These are phyloP conservation scores for Suillus discolor DNA, from an alignment of 768 basidiomycete genomes.

Conservation along the genomic window DNA sequence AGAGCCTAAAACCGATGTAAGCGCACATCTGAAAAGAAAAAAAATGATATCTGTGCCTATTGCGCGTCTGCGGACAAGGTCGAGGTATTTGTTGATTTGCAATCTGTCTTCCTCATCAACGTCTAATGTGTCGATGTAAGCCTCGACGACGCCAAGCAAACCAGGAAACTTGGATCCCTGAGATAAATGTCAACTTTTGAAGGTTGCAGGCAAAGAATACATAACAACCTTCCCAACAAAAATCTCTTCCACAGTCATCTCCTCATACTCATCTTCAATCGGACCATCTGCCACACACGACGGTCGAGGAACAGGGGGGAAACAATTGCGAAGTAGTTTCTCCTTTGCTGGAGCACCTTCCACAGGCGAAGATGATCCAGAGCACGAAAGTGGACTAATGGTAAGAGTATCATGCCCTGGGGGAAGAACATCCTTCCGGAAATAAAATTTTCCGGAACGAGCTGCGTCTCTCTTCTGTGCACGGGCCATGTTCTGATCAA, in stretches of 20 bases:
- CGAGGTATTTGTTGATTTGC: constrained; percentile 76
- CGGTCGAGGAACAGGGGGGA: constrained; percentile 53
- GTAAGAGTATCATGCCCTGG: constrained; percentile 39
- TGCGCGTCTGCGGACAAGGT: constrained; percentile 76
- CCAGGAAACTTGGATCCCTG: constrained; percentile 76
- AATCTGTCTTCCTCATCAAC: constrained; percentile 58
- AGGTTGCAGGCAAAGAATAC: constrained; percentile 4
- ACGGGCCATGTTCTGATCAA: constrained; percentile 94
- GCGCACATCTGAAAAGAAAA: constrained; percentile 9
- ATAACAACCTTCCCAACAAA: constrained; percentile 84
- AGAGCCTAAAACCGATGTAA: constrained; percentile 50
- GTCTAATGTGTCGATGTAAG: constrained; percentile 87
- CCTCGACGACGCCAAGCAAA: constrained; percentile 75
- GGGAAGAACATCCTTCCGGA: constrained; percentile 84
- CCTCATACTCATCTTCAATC: constrained; percentile 84
- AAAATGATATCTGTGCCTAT: constrained; percentile 56
- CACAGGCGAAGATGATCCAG: constrained; percentile 40
- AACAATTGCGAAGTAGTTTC: constrained; percentile 73
- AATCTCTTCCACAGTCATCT: constrained; percentile 91
- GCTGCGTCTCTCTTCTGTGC: constrained; percentile 87
- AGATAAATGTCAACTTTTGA: constrained; percentile 11
- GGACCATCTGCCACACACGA: constrained; percentile 51
- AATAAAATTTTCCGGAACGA: constrained; percentile 76
- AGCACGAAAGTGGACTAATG: constrained; percentile 49
- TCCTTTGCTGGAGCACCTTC: constrained; percentile 50